Evolutionary conservation across 1,139 yeast species (phyloP), one percentile per base, ranked within the genome.

Genomic region (Kodamaea alishanica): DNA sequence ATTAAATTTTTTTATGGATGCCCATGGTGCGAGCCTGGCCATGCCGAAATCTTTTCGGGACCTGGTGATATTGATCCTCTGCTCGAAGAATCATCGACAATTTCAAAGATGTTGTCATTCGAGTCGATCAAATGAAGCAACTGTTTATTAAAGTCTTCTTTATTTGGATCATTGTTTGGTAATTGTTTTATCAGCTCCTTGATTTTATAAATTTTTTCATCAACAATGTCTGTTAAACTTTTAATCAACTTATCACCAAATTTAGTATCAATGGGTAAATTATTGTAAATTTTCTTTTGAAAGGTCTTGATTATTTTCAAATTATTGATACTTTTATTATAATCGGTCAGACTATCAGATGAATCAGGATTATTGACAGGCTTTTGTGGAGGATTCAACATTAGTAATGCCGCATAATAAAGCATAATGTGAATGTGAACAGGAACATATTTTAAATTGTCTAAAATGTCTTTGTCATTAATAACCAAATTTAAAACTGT

Each of bases 371-470:
- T 53, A 42, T 49, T 48, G 37, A 48, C 57, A 4, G 61, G 57
- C 30, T 56, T 57, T 9, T 54, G 32, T 0, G 77, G 77, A 3
- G 81, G 78, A 45, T 75, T 74, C 25, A 81, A 60, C 7, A 81
- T 58, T 27, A 81, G 55, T 39, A 81, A 58, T 0, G 84, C 82
- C 0, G 88, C 84, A 51, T 81, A 81, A 51, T 81, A 81, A 12
- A 81, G 60, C 87, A 82, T 81, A 37, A 82, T 73, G 51, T 81
- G 86, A 29, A 82, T 78, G 54, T 82, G 88, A 9, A 81, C 77
- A 0, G 89, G 89, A 10, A 81, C 83, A 50, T 79, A 82, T 50
- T 71, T 75, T 44, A 82, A 63, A 35, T 80, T 79, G 20, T 70
- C 67, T 30, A 73, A 55, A 29, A 82, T 78, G 52, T 82, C 88